Conservation (phyloP, 768 basidiomycete genomes). For the Lyophyllum decastes region DNA sequence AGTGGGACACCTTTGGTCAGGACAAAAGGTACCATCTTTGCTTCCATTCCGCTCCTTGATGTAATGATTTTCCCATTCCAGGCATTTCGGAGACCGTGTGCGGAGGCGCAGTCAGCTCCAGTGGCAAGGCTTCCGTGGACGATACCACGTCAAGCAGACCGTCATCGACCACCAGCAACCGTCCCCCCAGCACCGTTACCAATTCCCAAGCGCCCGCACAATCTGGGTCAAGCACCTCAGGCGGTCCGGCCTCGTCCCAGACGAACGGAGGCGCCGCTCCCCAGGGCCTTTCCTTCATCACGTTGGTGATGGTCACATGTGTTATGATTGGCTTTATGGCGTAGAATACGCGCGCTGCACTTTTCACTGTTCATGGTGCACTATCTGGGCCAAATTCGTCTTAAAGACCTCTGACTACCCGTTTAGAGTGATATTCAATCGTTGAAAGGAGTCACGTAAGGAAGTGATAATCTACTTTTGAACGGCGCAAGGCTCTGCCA, state of each 20-base stretch:
- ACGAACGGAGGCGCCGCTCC: not conserved
- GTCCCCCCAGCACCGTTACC: not conserved
- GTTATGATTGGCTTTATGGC: not conserved
- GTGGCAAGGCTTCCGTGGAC: not conserved
- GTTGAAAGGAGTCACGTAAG: too few relatives aligned
- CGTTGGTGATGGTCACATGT: not conserved
- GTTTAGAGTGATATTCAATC: too few relatives aligned
- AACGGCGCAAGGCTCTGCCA: too few relatives aligned
- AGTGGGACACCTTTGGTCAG: conserved; percentile 28
- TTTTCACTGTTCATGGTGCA: not conserved
- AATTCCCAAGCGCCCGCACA: not conserved
- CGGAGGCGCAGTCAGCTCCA: not conserved
- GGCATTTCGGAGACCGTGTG: not conserved
- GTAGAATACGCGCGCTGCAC: not conserved
- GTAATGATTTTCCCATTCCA: not conserved
- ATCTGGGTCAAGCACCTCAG: not conserved
- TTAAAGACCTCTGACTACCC: too few relatives aligned
- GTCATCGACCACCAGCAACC: not conserved
- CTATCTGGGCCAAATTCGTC: not conserved
- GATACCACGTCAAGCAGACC: not conserved
- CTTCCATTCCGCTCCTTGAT: not conserved
- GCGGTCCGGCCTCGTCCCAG: not conserved
- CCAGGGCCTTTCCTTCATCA: not conserved
- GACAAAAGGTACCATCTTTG: conserved; percentile 24
- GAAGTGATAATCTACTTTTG: too few relatives aligned